These are phyloP conservation scores for Monilinia vaccinii-corymbosi DNA, from an alignment of 2,329 filamentous ascomycete genomes.

Conservation along the genomic window DNA sequence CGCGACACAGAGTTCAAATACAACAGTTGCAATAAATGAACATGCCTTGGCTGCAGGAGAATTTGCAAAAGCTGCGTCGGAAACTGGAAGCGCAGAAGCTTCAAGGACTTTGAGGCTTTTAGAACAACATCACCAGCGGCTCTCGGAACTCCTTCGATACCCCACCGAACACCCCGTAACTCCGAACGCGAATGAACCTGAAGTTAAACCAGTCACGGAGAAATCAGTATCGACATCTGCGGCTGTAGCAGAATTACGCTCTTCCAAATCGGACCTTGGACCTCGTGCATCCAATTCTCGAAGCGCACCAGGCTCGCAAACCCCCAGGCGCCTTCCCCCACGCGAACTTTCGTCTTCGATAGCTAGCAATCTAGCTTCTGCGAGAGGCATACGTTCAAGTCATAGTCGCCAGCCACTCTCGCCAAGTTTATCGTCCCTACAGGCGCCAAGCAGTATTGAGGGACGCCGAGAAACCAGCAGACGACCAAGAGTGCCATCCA, in stretches of 20 bases:
- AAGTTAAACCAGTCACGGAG: conserved; percentile 23
- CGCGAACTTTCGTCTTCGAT: conserved; percentile 75
- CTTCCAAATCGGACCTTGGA: conserved; percentile 27
- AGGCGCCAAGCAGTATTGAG: conserved; percentile 61
- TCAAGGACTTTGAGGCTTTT: conserved; percentile 76
- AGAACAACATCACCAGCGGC: conserved; percentile 76
- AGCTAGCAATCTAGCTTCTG: conserved; percentile 78
- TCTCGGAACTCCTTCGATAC: conserved; percentile 72
- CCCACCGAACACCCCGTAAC: conserved; percentile 35
- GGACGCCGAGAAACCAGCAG: conserved; percentile 41
- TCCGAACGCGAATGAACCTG: conserved; percentile 18
- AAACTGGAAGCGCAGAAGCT: conserved; percentile 61
- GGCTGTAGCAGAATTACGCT: conserved; percentile 28
- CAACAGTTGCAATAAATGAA: conserved; percentile 75
- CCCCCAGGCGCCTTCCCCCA: conserved; percentile 37
- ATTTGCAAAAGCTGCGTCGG: conserved; percentile 73
- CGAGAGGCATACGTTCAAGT: conserved; percentile 64
- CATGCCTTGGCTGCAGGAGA: conserved; percentile 83
- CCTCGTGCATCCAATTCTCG: conserved; percentile 23
- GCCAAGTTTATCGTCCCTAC: conserved; percentile 65
- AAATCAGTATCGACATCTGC: conserved; percentile 27
- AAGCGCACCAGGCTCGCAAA: conserved; percentile 21
- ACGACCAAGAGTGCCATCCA: conserved; percentile 41
- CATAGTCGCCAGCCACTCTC: conserved; percentile 59
- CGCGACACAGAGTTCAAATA: conserved; percentile 59